These are phyloP conservation scores for Fusarium papillatum DNA, from an alignment of 2,329 filamentous ascomycete genomes.

Conservation along the genomic window DNA sequence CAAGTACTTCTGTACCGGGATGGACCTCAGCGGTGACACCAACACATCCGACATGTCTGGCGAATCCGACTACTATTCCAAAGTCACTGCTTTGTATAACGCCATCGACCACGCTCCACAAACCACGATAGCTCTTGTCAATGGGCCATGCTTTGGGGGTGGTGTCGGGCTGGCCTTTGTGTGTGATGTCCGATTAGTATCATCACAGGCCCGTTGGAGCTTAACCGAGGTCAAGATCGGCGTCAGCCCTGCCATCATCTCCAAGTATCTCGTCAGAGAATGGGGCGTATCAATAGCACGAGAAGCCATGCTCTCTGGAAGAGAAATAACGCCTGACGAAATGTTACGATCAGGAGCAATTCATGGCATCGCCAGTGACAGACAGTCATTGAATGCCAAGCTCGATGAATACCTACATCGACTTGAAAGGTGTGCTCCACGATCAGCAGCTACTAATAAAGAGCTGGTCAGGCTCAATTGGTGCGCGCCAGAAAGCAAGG, in stretches of 20 bases:
- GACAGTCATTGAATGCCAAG: neutral
- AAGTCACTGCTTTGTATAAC: conserved; percentile 7
- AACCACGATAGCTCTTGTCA: conserved; percentile 18
- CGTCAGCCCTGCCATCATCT: conserved; percentile 25
- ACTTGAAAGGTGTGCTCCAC: conserved; percentile 6
- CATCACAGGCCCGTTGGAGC: conserved; percentile 8
- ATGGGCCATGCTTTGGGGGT: conserved; percentile 23
- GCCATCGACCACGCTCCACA: conserved; percentile 17
- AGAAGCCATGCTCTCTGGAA: conserved; percentile 21
- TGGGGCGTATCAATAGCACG: conserved; percentile 20
- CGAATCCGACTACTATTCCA: conserved; percentile 7
- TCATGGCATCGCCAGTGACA: neutral
- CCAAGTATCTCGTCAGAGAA: conserved; percentile 22
- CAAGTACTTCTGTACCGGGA: conserved; percentile 25
- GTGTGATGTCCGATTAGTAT: conserved; percentile 19
- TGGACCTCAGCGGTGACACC: conserved; percentile 23
- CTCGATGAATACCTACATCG: neutral
- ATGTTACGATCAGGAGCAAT: neutral
- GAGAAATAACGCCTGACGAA: conserved; percentile 12
- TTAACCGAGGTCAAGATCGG: conserved; percentile 27
- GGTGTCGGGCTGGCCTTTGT: conserved; percentile 22
- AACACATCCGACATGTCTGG: conserved; percentile 1
- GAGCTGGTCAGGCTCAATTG: conserved; percentile 9
- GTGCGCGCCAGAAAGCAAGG: neutral
- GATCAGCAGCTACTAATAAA: conserved; percentile 16